phyloP scores from a whole-genome alignment of 2,329 filamentous ascomycete genomes.

The Hirsutella minnesotensis region DNA sequence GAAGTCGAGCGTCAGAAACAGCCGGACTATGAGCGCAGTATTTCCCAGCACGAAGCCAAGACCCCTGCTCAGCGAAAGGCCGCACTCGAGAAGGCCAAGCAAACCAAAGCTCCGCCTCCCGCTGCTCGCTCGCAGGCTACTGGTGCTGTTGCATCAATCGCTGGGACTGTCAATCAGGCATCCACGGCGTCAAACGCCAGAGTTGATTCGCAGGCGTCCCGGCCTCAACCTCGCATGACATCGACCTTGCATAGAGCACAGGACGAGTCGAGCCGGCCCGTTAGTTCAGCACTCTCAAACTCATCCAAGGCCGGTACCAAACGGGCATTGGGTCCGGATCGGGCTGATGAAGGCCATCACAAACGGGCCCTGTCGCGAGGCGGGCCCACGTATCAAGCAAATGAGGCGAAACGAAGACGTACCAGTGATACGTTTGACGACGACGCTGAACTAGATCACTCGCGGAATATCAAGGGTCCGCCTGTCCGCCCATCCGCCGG shows the following conservation, averaged over 20 bases:
- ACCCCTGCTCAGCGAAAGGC: slow-evolving; percentile 54
- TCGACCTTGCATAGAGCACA: slow-evolving; percentile 37
- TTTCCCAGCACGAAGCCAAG: slow-evolving; percentile 52
- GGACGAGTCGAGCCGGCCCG: slow-evolving; percentile 49
- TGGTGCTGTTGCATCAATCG: slow-evolving; percentile 33
- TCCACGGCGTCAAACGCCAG: slow-evolving; percentile 11
- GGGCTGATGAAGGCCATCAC: slow-evolving; percentile 40
- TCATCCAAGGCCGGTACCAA: slow-evolving; percentile 54
- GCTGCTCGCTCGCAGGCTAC: slow-evolving; percentile 42
- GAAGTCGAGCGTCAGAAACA: slow-evolving; percentile 52
- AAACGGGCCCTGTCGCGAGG: slow-evolving; percentile 33
- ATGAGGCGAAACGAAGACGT: slow-evolving; percentile 69
- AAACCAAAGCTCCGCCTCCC: slow-evolving; percentile 50
- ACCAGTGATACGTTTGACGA: slow-evolving; percentile 63
- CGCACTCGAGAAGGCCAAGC: slow-evolving; percentile 52
- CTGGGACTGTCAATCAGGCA: slow-evolving; percentile 16
- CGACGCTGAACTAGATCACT: slow-evolving; percentile 45
- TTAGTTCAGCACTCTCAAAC: slow-evolving; percentile 49
- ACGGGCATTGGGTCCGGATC: slow-evolving; percentile 56
- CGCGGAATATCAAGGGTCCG: slow-evolving; percentile 59
- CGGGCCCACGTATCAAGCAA: slow-evolving; percentile 51
- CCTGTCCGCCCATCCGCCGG: slow-evolving; percentile 70
- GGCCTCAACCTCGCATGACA: slow-evolving; percentile 47
- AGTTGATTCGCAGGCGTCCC: slow-evolving; percentile 21
- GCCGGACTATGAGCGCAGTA: slow-evolving; percentile 47